These are phyloP conservation scores for Ganoderma leucocontextum DNA, from an alignment of 1,284 basidiomycete genomes.

Conservation along the genomic window DNA sequence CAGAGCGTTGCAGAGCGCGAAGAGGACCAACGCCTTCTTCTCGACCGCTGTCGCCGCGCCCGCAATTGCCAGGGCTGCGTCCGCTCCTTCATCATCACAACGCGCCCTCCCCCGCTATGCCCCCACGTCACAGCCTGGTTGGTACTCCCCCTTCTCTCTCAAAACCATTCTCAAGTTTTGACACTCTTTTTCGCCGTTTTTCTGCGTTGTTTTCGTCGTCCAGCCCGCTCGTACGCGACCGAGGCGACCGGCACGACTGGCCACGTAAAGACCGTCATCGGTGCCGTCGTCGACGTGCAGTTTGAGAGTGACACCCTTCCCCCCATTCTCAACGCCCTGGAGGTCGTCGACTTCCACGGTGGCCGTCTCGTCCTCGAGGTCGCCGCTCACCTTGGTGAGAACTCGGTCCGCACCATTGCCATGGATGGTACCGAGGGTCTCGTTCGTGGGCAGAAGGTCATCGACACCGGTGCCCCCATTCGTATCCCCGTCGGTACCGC, in stretches of 20 bases:
- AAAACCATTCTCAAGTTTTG: conserved; percentile 18
- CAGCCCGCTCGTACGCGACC: conserved; percentile 91
- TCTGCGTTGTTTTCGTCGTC: conserved; percentile 37
- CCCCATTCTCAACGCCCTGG: conserved; percentile 97
- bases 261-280: conserved; percentile 93
- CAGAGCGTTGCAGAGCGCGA: conserved; percentile 78
- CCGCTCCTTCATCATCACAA: conserved; percentile 45
- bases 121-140: conserved; percentile 54
- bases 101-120: conserved; percentile 52
- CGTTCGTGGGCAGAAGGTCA: conserved; percentile 96
- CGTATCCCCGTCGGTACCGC: conserved; percentile 94
- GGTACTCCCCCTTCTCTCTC: conserved; percentile 34
- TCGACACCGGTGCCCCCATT: conserved; percentile 97
- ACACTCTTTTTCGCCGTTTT: conserved; percentile 31
- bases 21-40: conserved; percentile 80
- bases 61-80: conserved; percentile 47
- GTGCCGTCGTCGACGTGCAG: conserved; percentile 99
- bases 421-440: conserved; percentile 99
- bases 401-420: conserved; percentile 97
- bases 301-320: conserved; percentile 92
- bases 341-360: conserved; percentile 93
- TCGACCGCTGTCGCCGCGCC: conserved; percentile 66
- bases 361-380: conserved; percentile 97
- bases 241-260: conserved; percentile 80
- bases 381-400: conserved; percentile 97